A percentile compares a stretch with the other conserved stretches of the same genome.
Evolutionary conservation across 169 alveolate species (phyloP).

Genomic region (Plasmodium vivax): DNA sequence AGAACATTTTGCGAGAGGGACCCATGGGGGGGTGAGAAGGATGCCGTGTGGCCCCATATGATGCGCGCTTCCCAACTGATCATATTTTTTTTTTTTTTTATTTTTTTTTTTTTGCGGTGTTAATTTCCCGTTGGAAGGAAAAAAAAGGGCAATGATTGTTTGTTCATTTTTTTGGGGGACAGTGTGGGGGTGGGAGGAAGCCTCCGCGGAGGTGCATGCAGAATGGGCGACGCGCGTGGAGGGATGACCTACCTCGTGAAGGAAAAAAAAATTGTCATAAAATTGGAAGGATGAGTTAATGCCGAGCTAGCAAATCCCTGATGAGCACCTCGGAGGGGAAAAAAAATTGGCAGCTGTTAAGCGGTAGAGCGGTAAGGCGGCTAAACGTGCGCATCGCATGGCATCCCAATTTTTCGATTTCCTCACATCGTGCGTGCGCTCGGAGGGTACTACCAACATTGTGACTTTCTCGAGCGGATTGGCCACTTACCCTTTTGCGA

Average conservation of each 20-base stretch:
- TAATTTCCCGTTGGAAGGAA: neutral
- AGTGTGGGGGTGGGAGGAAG: neutral
- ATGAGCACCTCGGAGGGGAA: neutral
- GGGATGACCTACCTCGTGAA: neutral
- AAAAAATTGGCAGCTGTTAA: neutral
- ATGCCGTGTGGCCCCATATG: neutral
- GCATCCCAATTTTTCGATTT: too few species aligned
- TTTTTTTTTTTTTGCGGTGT: neutral
- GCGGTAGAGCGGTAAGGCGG: neutral
- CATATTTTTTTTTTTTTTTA: neutral
- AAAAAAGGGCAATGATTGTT: neutral
- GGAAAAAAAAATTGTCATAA: neutral
- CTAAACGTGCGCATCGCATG: neutral
- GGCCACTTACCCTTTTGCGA: neutral
- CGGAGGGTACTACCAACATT: neutral
- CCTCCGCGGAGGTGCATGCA: neutral
- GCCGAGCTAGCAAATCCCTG: neutral
- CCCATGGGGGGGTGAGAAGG: neutral
- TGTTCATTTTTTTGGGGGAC: neutral
- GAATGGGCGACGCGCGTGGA: neutral
- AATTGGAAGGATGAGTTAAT: neutral
- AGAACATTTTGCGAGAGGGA: slow-evolving; percentile 28
- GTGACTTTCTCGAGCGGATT: neutral
- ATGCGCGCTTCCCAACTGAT: neutral
- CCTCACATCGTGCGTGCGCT: neutral